A percentile compares a stretch with the other conserved stretches of the same genome.
Evolutionary conservation across 495 filamentous ascomycete species (phyloP).

Genomic region (Lichenothelia convexa): DNA sequence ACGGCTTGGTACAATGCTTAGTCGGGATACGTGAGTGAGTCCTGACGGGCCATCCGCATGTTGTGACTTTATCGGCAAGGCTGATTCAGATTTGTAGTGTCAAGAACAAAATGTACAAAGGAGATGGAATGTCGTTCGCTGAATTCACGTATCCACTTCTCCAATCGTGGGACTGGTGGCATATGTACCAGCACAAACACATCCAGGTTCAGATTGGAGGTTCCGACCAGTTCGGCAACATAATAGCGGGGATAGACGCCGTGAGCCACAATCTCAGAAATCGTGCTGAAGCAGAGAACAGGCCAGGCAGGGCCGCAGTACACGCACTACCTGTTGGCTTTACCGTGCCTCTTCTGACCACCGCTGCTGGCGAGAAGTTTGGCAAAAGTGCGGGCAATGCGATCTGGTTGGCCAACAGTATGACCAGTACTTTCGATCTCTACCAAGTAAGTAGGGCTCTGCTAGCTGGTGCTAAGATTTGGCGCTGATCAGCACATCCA

Average conservation of each 20-base stretch:
- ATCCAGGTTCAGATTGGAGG: slow-evolving; percentile 74
- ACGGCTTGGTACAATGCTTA: slow-evolving; percentile 70
- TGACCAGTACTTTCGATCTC: slow-evolving; percentile 68
- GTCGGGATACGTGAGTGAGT: slow-evolving; percentile 63
- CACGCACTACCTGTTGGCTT: slow-evolving; percentile 49
- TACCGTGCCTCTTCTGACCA: slow-evolving; percentile 77
- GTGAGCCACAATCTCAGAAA: slow-evolving; percentile 51
- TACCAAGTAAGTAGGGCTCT: slow-evolving; percentile 41
- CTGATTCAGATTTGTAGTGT: slow-evolving; percentile 33
- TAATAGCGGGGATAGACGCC: slow-evolving; percentile 73
- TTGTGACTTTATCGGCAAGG: neutral
- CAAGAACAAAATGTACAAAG: slow-evolving; percentile 56
- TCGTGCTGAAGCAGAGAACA: slow-evolving; percentile 14
- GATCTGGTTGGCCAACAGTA: slow-evolving; percentile 69
- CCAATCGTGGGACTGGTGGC: slow-evolving; percentile 96
- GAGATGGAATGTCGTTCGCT: slow-evolving; percentile 80
- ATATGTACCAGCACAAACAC: slow-evolving; percentile 42
- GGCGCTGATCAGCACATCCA: slow-evolving; percentile 13
- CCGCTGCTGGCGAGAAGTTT: slow-evolving; percentile 71
- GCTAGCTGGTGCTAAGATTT: neutral
- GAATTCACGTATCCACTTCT: slow-evolving; percentile 89
- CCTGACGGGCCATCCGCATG: neutral
- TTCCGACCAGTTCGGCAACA: slow-evolving; percentile 93
- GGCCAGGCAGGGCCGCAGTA: slow-evolving; percentile 11
- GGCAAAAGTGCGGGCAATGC: slow-evolving; percentile 93